phyloP scores from a whole-genome alignment of 2,329 filamentous ascomycete species.

The Fusarium sulawesiense region DNA sequence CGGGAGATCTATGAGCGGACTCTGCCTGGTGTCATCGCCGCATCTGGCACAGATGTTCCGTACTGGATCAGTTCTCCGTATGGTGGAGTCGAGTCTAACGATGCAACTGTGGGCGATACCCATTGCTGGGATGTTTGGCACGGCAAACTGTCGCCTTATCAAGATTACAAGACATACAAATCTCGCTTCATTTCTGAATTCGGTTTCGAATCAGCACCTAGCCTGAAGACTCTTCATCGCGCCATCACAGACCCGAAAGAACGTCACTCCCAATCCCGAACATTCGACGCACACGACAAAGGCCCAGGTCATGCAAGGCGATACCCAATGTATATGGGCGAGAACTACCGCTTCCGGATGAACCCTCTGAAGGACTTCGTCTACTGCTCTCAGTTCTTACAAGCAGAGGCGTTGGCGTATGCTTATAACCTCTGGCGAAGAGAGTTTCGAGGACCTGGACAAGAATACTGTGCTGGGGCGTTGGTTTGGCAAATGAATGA shows the following conservation, averaged over 20 bases:
- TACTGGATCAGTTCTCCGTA: constrained; percentile 13
- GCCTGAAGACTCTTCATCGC: fast-evolving
- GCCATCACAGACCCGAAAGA: background rate
- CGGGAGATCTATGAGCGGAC: background rate
- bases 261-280: background rate
- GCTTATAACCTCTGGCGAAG: constrained; percentile 17
- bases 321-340: constrained; percentile 12
- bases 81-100: background rate
- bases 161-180: constrained; percentile 8
- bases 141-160: background rate
- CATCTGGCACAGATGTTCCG: background rate
- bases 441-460: background rate
- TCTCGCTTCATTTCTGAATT: background rate
- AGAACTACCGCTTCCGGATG: constrained; percentile 11
- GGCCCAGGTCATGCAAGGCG: constrained; percentile 9
- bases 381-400: constrained; percentile 6
- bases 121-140: constrained; percentile 21
- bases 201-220: constrained; percentile 5
- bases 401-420: background rate
- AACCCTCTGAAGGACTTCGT: background rate
- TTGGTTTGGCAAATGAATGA: constrained; percentile 21
- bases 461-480: constrained; percentile 2
- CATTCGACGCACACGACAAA: constrained; percentile 4
- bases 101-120: background rate
- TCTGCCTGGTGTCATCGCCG: background rate